Conservation (phyloP, 345 rosid species). For the Geranium rotundifolium region DNA sequence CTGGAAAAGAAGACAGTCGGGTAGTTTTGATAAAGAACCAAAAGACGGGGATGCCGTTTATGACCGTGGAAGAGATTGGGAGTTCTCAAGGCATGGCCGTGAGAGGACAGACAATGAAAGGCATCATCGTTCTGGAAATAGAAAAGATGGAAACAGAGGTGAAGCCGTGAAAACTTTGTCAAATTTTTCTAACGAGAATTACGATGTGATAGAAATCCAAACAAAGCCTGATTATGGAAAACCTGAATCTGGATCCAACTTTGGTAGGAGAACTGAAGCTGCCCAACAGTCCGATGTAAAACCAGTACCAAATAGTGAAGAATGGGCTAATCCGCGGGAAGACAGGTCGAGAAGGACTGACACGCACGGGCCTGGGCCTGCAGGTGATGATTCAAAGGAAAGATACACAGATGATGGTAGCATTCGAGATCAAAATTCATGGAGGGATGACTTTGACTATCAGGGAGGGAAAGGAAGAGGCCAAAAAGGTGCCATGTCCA, state of each 20-base stretch:
- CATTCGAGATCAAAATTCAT: slow-evolving; percentile 30
- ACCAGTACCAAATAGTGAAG: slow-evolving; percentile 45
- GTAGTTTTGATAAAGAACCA: slow-evolving; percentile 49
- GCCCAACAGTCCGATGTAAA: slow-evolving; percentile 7
- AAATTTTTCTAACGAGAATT: slow-evolving; percentile 78
- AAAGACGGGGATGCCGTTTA: slow-evolving; percentile 51
- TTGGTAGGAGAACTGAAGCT: background rate
- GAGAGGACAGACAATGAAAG: slow-evolving; percentile 87
- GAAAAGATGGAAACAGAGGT: slow-evolving; percentile 75
- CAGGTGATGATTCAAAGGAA: slow-evolving; percentile 62
- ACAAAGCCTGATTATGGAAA: slow-evolving; percentile 80
- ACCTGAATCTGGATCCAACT: slow-evolving; percentile 45
- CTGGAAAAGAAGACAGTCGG: slow-evolving; percentile 59
- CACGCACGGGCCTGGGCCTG: slow-evolving; percentile 19
- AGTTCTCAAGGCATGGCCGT: slow-evolving; percentile 68
- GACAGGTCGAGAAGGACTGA: slow-evolving; percentile 53
- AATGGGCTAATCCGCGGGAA: slow-evolving; percentile 50
- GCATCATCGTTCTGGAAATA: slow-evolving; percentile 59
- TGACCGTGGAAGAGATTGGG: slow-evolving; percentile 76
- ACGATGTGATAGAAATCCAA: slow-evolving; percentile 98
- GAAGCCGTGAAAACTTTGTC: slow-evolving; percentile 93
- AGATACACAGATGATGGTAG: slow-evolving; percentile 43
- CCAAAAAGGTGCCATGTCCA: slow-evolving; percentile 47
- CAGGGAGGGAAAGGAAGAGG: slow-evolving; percentile 70
- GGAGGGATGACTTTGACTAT: slow-evolving; percentile 61